Conservation (phyloP, 2,329 filamentous ascomycete species). For the Nothophoma quercina region DNA sequence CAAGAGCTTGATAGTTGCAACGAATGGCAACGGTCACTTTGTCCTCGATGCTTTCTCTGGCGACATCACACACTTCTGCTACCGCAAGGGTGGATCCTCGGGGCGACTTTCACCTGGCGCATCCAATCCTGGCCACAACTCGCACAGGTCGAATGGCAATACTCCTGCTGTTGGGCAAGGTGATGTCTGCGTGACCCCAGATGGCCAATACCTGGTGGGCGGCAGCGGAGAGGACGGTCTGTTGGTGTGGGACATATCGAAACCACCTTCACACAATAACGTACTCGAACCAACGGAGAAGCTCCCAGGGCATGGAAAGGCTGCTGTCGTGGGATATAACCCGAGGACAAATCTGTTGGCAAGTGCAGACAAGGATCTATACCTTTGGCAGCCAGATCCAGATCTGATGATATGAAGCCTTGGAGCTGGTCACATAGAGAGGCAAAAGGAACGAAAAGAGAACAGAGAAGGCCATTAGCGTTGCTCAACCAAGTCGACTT, state of each 20-base stretch:
- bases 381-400: slow-evolving; percentile 58
- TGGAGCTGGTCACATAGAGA: background rate
- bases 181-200: slow-evolving; percentile 87
- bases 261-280: slow-evolving; percentile 61
- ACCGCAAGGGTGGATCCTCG: slow-evolving; percentile 54
- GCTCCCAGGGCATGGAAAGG: slow-evolving; percentile 68
- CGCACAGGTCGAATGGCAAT: slow-evolving; percentile 50
- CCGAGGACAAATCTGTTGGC: slow-evolving; percentile 91
- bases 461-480: no score
- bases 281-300: slow-evolving; percentile 69
- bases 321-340: slow-evolving; percentile 84
- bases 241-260: slow-evolving; percentile 82
- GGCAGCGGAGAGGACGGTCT: slow-evolving; percentile 76
- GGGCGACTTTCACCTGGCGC: slow-evolving; percentile 56
- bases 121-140: slow-evolving; percentile 59
- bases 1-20: slow-evolving; percentile 83
- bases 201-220: slow-evolving; percentile 87
- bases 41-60: slow-evolving; percentile 94
- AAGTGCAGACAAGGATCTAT: slow-evolving; percentile 81
- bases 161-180: slow-evolving; percentile 60
- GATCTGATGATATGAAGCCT: slow-evolving; percentile 48
- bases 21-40: slow-evolving; percentile 84
- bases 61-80: slow-evolving; percentile 75
- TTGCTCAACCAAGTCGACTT: no score
- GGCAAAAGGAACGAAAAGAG: background rate